These are phyloP conservation scores for Penicillium janthinellum DNA, from an alignment of 2,329 filamentous ascomycete species.

Conservation along the genomic window DNA sequence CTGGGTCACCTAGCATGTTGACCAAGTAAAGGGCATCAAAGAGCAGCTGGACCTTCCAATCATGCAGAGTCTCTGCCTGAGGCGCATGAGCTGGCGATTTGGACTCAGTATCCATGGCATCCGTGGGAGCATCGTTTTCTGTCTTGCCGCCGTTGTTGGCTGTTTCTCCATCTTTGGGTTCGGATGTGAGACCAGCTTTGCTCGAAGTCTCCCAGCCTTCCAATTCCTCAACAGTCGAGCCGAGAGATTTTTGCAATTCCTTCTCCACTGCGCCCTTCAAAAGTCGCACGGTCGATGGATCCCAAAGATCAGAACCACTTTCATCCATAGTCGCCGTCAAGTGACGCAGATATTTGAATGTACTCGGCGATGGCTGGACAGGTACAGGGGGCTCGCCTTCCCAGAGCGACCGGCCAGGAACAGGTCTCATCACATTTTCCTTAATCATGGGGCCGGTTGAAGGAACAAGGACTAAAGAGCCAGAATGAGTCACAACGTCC, in stretches of 20 bases:
- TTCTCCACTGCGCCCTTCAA: constrained; percentile 63
- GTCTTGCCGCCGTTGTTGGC: constrained; percentile 4
- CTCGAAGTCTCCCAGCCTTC: constrained; percentile 7
- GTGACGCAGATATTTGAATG: constrained; percentile 71
- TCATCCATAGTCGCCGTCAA: constrained; percentile 68
- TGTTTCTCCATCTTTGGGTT: not conserved
- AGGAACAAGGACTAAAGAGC: constrained; percentile 45
- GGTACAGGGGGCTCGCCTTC: constrained; percentile 76
- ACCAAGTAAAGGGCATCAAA: constrained; percentile 41
- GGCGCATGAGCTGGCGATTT: not conserved
- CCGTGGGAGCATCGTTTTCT: not conserved
- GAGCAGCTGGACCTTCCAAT: constrained; percentile 42
- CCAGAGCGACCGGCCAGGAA: constrained; percentile 72
- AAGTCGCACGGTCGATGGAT: constrained; percentile 62
- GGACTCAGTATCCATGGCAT: not conserved
- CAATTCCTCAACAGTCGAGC: constrained; percentile 27
- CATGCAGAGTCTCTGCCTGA: constrained; percentile 22
- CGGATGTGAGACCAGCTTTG: not conserved
- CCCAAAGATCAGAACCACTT: constrained; percentile 80
- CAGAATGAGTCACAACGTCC: constrained; percentile 49
- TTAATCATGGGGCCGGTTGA: constrained; percentile 9
- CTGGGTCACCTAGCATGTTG: constrained; percentile 29
- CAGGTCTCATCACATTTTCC: constrained; percentile 47
- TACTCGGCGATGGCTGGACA: constrained; percentile 72
- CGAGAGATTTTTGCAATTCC: constrained; percentile 46